phyloP scores from a whole-genome alignment of 1,284 basidiomycete genomes.

The Heliocybe sulcata region DNA sequence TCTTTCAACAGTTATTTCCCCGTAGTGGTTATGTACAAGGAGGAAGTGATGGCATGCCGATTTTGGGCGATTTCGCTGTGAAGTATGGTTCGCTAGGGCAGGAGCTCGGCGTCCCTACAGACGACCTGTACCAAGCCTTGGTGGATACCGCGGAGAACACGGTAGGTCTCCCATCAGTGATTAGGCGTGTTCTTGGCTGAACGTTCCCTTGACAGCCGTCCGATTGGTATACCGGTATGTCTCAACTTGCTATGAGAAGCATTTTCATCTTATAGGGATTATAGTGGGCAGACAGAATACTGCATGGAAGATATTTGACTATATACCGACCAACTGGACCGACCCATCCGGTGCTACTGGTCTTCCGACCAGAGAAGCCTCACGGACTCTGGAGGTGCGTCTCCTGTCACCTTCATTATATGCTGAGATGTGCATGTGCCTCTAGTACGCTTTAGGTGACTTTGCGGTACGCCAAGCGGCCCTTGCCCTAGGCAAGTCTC shows the following conservation, averaged over 20 bases:
- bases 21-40: conserved; percentile 40
- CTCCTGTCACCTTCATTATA: background rate
- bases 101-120: conserved; percentile 32
- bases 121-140: conserved; percentile 40
- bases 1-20: background rate
- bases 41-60: conserved; percentile 41
- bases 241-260: too few species aligned
- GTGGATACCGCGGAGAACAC: conserved; percentile 45
- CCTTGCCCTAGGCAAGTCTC: background rate
- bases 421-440: background rate
- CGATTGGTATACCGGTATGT: conserved; percentile 36
- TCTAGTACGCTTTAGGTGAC: background rate
- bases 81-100: conserved; percentile 31
- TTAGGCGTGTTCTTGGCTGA: too few species aligned
- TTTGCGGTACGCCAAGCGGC: background rate
- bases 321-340: conserved; percentile 39
- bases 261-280: background rate
- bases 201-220: conserved; percentile 27
- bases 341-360: conserved; percentile 39
- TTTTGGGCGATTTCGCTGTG: conserved; percentile 41
- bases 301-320: conserved; percentile 40
- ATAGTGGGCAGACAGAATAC: conserved; percentile 41
- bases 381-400: conserved; percentile 35
- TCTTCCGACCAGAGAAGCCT: conserved; percentile 39
- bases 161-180: conserved; percentile 20